Base-by-base conservation (phyloP, 768 basidiomycete genomes). In the Tricholoma sp. region DNA sequence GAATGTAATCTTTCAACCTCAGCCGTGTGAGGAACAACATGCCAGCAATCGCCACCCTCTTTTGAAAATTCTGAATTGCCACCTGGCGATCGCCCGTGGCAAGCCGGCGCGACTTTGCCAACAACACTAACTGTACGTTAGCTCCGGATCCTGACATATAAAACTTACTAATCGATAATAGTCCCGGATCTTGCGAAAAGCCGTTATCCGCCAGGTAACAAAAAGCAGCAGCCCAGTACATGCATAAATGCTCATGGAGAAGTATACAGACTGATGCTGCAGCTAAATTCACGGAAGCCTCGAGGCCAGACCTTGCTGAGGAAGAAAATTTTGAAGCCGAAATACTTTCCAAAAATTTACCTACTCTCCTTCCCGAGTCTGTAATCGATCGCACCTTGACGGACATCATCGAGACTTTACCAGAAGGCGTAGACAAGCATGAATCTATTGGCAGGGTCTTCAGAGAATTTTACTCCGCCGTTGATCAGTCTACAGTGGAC, bases 281-380 rank as follows among this genome's bases (percentile, higher is more conserved):
- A 18, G 62, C 70, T 8, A 80, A 83, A 62, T 91, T 82, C 62
- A 61, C 63, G 11, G 71, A 78, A 64, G 86, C 83, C 21, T 74
- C 78, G n/a, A 79, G 89, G 45, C 70, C 71, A 1, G 88, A 90
- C 55, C 79, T 90, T 37, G 87, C 85, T 21, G 76, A 78, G 45
- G 84, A 82, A 61, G 87, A 89, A 71, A 65, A 68, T 5, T 68
- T 67, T 27, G 87, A 90, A 72, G 83, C 74, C n/a, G 70, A 73
- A 43, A 64, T 86, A 29, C 69, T 90, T 41, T 70, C 79, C 22
- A 67, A 70, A 45, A 83, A 84, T 60, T 64, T 89, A 19, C 89
- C 88, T 9, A 79, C 89, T 1, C 71, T 81, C 55, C 71, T 88
- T 31, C 71, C 83, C n/a, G 77, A 75, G 57, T 69, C 69, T 14